Evolutionary conservation across 129 eudicot genomes (phyloP), one percentile per base, ranked within the genome.

Genomic region (Centaurea solstitialis): DNA sequence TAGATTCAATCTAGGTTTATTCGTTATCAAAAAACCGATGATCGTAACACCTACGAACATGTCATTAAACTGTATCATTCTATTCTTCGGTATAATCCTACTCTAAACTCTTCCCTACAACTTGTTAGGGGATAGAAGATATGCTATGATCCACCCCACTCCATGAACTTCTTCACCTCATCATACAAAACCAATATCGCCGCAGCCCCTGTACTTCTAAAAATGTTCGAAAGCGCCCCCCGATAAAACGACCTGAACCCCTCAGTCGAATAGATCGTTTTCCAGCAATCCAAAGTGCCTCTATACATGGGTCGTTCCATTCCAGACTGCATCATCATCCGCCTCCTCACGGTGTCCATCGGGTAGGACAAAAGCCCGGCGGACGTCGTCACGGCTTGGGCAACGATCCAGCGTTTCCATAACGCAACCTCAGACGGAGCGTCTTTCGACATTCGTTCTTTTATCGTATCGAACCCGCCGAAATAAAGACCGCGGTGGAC

Each of bases 261-360:
- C 67, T 91, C 99, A 3, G 78, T 85, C 77, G 59, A 61, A 37
- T 93, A 91, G 12, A 96, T 93, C 53, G 80, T 96, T 80, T 80
- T 87, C 98, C 99, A 96, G 66, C 99, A 96, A 38, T 96, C 95
- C 26, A 91, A 26, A 0, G 98, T 96, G 75, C 74, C 89, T 47
- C 35, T 72, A 76, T 93, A 96, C 98, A 96, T 91, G 7, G 87
- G 93, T 11, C 68, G 35, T 28, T 84, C 97, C 13, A 87, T 73
- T 43, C 99, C 98, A 8, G 98, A 96, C 33, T 93, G 99, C 99
- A 96, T 96, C 99, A 96, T 96, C 97, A 96, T 96, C 67, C 99
- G 88, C 80, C 99, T 87, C 70, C 99, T 80, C 8, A 96, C 99
- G 0, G 99, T 96, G 83, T 96, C 99, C 80, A 96, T 43, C 18